phyloP scores from a whole-genome alignment of 371 early-diverging fungal species.

The Dinochytrium kinnereticum region DNA sequence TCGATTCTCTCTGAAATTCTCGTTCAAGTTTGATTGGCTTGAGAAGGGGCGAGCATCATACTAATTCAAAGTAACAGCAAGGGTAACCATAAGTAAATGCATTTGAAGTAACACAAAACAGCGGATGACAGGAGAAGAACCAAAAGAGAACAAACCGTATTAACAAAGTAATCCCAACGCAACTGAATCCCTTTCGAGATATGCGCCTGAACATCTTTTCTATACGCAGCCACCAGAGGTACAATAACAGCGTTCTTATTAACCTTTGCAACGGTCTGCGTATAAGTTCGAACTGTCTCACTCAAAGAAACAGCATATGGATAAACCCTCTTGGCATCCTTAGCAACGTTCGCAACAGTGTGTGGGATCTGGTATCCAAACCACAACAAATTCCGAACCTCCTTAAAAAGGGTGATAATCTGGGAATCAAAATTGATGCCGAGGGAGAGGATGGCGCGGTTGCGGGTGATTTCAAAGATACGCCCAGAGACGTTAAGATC shows the following conservation, averaged over 20 bases:
- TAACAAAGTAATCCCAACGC: slow-evolving; percentile 96
- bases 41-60: slow-evolving; percentile 39
- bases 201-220: slow-evolving; percentile 89
- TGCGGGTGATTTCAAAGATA: slow-evolving; percentile 88
- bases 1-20: slow-evolving; percentile 72
- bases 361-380: slow-evolving; percentile 92
- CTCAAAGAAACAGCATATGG: slow-evolving; percentile 96
- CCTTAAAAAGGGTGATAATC: slow-evolving; percentile 95
- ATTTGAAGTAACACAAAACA: slow-evolving; percentile 6
- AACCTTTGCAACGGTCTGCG: slow-evolving; percentile 82
- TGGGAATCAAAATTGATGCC: slow-evolving; percentile 94
- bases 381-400: slow-evolving; percentile 94
- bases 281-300: slow-evolving; percentile 93
- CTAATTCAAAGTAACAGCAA: slow-evolving; percentile 2
- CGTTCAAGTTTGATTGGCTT: not conserved
- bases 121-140: too few species aligned
- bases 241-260: slow-evolving; percentile 77
- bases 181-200: slow-evolving; percentile 83
- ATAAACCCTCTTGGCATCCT: slow-evolving; percentile 96
- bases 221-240: slow-evolving; percentile 86
- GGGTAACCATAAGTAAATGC: too few species aligned
- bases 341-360: slow-evolving; percentile 89
- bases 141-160: slow-evolving; percentile 64
- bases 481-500: slow-evolving; percentile 89
- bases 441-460: slow-evolving; percentile 83